A percentile compares a stretch with the other conserved stretches of the same genome.
These are phyloP conservation scores for Nothomitra cinnamomea DNA, from an alignment of 2,329 filamentous ascomycete species.

Conservation along the genomic window DNA sequence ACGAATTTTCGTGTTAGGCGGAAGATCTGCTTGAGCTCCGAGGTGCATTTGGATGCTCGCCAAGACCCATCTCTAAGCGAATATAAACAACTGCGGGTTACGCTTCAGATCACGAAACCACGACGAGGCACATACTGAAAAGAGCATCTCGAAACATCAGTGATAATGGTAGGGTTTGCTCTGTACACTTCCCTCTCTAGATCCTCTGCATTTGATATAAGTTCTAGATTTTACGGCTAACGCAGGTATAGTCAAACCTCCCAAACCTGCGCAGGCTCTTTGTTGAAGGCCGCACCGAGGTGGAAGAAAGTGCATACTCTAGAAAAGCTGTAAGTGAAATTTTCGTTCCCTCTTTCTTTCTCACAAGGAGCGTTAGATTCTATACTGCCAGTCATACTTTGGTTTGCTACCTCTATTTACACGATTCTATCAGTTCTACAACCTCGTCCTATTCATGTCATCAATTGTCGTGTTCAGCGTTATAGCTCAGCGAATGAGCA, in stretches of 20 bases:
- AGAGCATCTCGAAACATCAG: too few relatives aligned
- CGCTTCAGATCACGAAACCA: too few relatives aligned
- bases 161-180: too few relatives aligned
- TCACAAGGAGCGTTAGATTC: not conserved
- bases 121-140: too few relatives aligned
- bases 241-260: slow-evolving; percentile 47
- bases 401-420: not conserved
- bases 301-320: slow-evolving; percentile 88
- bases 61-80: too few relatives aligned
- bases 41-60: too few relatives aligned
- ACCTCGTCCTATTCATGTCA: slow-evolving; percentile 89
- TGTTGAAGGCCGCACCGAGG: slow-evolving; percentile 81
- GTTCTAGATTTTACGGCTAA: not conserved
- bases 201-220: too few relatives aligned
- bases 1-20: too few relatives aligned
- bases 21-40: too few relatives aligned
- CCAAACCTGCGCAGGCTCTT: slow-evolving; percentile 94
- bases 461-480: slow-evolving; percentile 90
- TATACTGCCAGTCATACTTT: not conserved
- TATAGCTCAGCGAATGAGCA: slow-evolving; percentile 67
- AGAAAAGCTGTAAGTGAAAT: slow-evolving; percentile 58
- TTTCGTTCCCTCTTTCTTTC: not conserved
- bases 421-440: slow-evolving; percentile 63
- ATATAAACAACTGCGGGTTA: too few relatives aligned
- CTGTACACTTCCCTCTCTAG: too few relatives aligned